A percentile compares a stretch with the other conserved stretches of the same genome.
phyloP scores from a whole-genome alignment of 2,329 filamentous ascomycete species.

The Westerdykella ornata region DNA sequence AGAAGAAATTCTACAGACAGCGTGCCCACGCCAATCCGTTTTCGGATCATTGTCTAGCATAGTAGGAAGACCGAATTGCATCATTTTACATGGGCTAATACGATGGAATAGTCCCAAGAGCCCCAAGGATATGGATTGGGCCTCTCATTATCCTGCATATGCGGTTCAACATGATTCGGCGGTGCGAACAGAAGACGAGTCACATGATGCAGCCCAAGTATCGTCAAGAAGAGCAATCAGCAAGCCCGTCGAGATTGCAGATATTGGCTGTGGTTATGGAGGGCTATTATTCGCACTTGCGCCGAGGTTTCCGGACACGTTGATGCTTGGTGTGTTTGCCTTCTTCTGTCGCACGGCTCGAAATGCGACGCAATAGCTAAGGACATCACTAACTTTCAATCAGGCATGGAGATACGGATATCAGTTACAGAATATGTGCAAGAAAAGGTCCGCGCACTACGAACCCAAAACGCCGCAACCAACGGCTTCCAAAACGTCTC shows the following conservation, averaged over 20 bases:
- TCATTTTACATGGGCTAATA: conserved; percentile 12
- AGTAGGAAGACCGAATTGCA: conserved; percentile 50
- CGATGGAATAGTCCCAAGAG: conserved; percentile 57
- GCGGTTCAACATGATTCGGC: conserved; percentile 36
- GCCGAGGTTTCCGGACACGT: conserved; percentile 69
- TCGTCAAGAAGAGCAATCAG: conserved; percentile 36
- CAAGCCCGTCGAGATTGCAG: conserved; percentile 80
- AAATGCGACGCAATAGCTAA: neutral
- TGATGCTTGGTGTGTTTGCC: conserved; percentile 64
- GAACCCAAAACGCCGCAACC: conserved; percentile 53
- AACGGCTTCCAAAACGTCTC: conserved; percentile 74
- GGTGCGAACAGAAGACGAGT: conserved; percentile 10
- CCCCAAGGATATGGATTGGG: conserved; percentile 88
- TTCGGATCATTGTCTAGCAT: conserved; percentile 82
- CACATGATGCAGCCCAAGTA: conserved; percentile 15
- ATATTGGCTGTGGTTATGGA: conserved; percentile 96
- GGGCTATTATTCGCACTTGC: conserved; percentile 81
- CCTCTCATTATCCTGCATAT: conserved; percentile 71
- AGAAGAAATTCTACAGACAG: conserved; percentile 95
- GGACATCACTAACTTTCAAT: conserved; percentile 26
- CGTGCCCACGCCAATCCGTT: conserved; percentile 97
- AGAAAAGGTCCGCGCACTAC: conserved; percentile 76
- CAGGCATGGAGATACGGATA: conserved; percentile 80
- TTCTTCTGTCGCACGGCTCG: neutral
- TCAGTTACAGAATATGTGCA: conserved; percentile 88